Conservation (phyloP, 768 basidiomycete species). For the Russula dissimulans region DNA sequence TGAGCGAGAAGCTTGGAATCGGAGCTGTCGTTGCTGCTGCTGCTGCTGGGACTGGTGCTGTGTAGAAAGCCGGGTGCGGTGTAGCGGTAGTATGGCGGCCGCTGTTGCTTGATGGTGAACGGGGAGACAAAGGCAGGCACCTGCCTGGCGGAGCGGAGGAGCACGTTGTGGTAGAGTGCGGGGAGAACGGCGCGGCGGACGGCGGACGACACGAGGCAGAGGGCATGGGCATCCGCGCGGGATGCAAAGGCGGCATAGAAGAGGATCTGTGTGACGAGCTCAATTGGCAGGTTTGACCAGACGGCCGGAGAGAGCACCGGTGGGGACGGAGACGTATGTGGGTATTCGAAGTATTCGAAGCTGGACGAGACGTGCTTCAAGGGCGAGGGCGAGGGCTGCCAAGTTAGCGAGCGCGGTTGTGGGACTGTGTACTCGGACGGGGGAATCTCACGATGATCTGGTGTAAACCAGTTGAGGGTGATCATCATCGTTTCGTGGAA, state of each 20-base stretch:
- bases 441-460: background rate
- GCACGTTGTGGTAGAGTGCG: slow-evolving; percentile 16
- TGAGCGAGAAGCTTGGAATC: slow-evolving; percentile 1
- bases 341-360: background rate
- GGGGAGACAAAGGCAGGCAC: slow-evolving; percentile 18
- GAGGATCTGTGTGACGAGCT: slow-evolving; percentile 16
- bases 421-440: background rate
- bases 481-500: slow-evolving; percentile 4
- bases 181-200: slow-evolving; percentile 20
- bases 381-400: slow-evolving; percentile 14
- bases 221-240: slow-evolving; percentile 10
- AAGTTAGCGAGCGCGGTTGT: slow-evolving; percentile 8
- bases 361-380: slow-evolving; percentile 5
- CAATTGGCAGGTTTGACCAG: slow-evolving; percentile 17
- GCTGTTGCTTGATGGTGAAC: slow-evolving; percentile 7
- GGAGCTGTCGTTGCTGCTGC: too few species aligned
- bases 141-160: slow-evolving; percentile 17
- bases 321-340: background rate
- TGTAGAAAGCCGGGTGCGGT: background rate
- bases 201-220: slow-evolving; percentile 20
- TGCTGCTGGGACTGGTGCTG: background rate
- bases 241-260: slow-evolving; percentile 15
- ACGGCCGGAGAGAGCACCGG: background rate
- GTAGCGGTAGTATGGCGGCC: background rate
- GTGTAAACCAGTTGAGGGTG: slow-evolving; percentile 1